phyloP scores from a whole-genome alignment of 257 asterid species.

The Fraxinus excelsior region DNA sequence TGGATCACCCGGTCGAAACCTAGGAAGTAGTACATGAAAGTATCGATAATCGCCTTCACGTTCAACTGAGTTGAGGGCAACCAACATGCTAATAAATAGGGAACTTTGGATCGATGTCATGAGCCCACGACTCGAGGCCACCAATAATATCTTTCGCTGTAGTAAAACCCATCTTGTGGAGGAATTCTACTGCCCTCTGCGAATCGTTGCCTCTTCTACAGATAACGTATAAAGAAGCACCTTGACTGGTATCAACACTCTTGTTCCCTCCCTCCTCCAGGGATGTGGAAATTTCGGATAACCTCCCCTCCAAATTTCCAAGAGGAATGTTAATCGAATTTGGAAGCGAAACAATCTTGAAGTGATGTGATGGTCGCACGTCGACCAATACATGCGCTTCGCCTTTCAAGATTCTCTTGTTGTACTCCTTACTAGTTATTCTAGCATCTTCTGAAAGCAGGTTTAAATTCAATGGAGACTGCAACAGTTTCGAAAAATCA shows the following conservation, averaged over 20 bases:
- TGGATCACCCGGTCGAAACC: neutral
- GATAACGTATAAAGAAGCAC: constrained; percentile 53
- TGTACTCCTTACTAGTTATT: constrained; percentile 78
- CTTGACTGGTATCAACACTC: constrained; percentile 21
- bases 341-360: constrained; percentile 50
- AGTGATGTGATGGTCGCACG: constrained; percentile 89
- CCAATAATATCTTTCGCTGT: constrained; percentile 69
- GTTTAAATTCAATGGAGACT: constrained; percentile 75
- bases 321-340: constrained; percentile 77
- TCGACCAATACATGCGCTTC: constrained; percentile 74
- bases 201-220: constrained; percentile 89
- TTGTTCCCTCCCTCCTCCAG: constrained; percentile 34
- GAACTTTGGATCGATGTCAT: constrained; percentile 59
- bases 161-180: constrained; percentile 42
- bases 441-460: constrained; percentile 71
- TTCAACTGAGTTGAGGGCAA: neutral
- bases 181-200: constrained; percentile 47
- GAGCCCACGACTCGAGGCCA: constrained; percentile 74
- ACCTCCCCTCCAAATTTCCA: constrained; percentile 39
- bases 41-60: neutral
- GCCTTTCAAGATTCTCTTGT: constrained; percentile 43
- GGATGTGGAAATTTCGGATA: constrained; percentile 40
- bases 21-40: neutral
- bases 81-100: constrained; percentile 54
- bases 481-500: constrained; percentile 30